Evolutionary conservation across 2,329 filamentous ascomycete genomes (phyloP).

Genomic region (Aspergillus fructus): DNA sequence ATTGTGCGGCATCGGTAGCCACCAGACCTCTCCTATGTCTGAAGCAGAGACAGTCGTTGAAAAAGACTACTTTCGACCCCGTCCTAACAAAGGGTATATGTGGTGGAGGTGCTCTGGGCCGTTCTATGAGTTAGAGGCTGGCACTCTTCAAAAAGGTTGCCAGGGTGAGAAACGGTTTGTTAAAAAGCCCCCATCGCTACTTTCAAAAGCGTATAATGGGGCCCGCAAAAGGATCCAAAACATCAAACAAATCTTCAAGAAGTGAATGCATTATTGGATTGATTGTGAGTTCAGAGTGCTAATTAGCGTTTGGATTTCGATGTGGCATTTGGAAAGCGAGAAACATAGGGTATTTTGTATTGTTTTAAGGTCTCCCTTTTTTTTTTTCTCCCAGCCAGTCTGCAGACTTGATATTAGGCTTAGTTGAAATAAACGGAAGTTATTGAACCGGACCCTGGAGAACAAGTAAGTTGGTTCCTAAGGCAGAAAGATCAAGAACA

Average conservation of each 20-base stretch:
- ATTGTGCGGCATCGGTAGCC: neutral
- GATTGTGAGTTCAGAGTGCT: neutral
- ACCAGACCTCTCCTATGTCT: neutral
- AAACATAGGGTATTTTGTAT: too few species aligned
- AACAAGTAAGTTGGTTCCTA: neutral
- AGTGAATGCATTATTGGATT: neutral
- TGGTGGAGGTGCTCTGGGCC: constrained; percentile 1
- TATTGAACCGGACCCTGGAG: neutral
- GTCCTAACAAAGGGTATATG: neutral
- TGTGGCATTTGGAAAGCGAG: neutral
- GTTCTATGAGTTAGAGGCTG: constrained; percentile 2
- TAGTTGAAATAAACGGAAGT: neutral
- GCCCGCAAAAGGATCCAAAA: constrained; percentile 19
- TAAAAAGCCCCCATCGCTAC: constrained; percentile 15
- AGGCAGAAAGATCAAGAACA: constrained; percentile 13
- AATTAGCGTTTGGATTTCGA: neutral
- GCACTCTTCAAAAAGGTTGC: neutral
- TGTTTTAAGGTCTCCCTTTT: too few species aligned
- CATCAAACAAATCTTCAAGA: constrained; percentile 21
- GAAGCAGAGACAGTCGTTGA: neutral
- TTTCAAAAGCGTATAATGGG: constrained; percentile 15
- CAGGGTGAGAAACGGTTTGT: neutral
- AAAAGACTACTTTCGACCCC: neutral
- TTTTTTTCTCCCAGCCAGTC: too few species aligned
- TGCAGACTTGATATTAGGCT: neutral